Evolutionary conservation across 1,284 basidiomycete genomes (phyloP), one percentile per base, ranked within the genome.

Genomic region (Cerrena zonata): DNA sequence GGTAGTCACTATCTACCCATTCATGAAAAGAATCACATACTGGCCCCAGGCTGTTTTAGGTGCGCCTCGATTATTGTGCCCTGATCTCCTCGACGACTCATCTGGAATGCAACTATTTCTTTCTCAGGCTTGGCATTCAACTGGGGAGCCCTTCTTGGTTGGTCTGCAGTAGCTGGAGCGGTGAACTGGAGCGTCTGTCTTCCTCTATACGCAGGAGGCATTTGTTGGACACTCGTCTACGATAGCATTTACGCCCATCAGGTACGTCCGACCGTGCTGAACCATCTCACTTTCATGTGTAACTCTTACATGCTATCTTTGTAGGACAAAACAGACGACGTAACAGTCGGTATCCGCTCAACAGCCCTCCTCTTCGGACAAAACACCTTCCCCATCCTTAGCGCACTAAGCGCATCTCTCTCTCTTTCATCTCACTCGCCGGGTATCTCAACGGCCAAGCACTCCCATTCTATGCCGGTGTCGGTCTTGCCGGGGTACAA

Each of bases 191-290:
- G 66, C 5, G 81, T 94, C 36, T 89, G 89, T 39, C 70, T 91
- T 11, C 94, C 96, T 2, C 76, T 99, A 15, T 99, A 99, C 63
- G 83, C 86, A 0, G 92, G 94, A 2, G 90, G 91, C 5, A 74
- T 94, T 27, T 84, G 84, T 59, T 99, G 94, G 93, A 96, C 94
- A 46, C 78, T 99, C 49, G 89, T 94, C 1, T 99, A 99, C 64
- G 96, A 99, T 63, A 96, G 87, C 45, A 95, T 99, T 58, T 99
- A 99, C 63, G 96, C 96, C 2, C 96, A 99, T 68, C 95, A 97
- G 74, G 91, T 90, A 40, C 39, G 19, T 22, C n/a, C n/a, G 39
- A 15, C 7, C 21, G 21, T 40, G 24, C 34, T 43, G 21, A 47
- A 3, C 25, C 19, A 22, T 13, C 26, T 21, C 26, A 42, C 40